phyloP scores from a whole-genome alignment of 257 asterid species.

The Craterostigma plantagineum region DNA sequence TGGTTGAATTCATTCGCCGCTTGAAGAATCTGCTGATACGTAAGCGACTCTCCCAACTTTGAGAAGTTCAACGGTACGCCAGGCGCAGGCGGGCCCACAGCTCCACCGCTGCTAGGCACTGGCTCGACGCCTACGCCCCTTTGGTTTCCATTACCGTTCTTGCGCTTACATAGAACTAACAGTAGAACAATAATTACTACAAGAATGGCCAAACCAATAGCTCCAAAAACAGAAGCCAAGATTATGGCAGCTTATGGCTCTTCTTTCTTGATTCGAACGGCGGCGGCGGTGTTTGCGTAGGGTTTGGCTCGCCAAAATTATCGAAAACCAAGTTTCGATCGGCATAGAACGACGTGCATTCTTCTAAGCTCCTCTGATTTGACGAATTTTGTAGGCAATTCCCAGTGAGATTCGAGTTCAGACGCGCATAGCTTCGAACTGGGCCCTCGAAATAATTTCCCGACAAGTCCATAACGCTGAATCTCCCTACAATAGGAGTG shows the following conservation, averaged over 20 bases:
- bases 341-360: slow-evolving; percentile 53
- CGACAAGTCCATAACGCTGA: slow-evolving; percentile 39
- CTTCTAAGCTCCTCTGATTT: slow-evolving; percentile 39
- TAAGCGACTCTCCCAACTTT: slow-evolving; percentile 47
- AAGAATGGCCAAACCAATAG: slow-evolving; percentile 37
- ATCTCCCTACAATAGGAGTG: slow-evolving; percentile 32
- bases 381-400: slow-evolving; percentile 54
- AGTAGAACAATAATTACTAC: slow-evolving; percentile 18
- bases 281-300: slow-evolving; percentile 23
- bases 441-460: slow-evolving; percentile 70
- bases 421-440: slow-evolving; percentile 38
- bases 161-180: slow-evolving; percentile 38
- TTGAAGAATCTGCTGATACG: slow-evolving; percentile 68
- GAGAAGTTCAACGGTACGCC: slow-evolving; percentile 37
- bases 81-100: slow-evolving; percentile 31
- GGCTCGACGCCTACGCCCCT: slow-evolving; percentile 53
- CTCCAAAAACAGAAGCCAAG: slow-evolving; percentile 62
- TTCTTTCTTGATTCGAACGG: slow-evolving; percentile 21
- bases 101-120: slow-evolving; percentile 35
- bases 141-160: slow-evolving; percentile 33
- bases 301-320: slow-evolving; percentile 51
- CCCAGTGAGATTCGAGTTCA: slow-evolving; percentile 14
- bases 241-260: slow-evolving; percentile 26
- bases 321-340: slow-evolving; percentile 57
- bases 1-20: slow-evolving; percentile 53